Evolutionary conservation across 1,284 basidiomycete genomes (phyloP).

Genomic region (Kalmanozyma brasiliensis): DNA sequence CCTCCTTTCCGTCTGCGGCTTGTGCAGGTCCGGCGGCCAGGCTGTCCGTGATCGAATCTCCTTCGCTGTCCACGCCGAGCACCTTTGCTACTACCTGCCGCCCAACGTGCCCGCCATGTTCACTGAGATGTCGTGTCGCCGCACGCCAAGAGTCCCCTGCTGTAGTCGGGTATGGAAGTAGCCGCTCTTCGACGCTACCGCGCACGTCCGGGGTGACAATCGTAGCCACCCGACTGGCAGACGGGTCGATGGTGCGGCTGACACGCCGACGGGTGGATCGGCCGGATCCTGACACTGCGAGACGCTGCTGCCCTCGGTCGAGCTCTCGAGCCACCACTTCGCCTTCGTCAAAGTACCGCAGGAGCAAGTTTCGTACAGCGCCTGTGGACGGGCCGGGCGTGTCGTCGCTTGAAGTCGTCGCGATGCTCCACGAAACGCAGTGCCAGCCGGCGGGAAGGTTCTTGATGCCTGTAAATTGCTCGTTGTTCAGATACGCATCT

Average conservation of each 20-base stretch:
- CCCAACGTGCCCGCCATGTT: slow-evolving; percentile 4
- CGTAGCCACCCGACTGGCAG: not conserved
- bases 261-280: slow-evolving; percentile 8
- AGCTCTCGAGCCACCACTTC: slow-evolving; percentile 21
- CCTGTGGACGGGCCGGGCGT: not conserved
- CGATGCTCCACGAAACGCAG: slow-evolving; percentile 37
- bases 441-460: slow-evolving; percentile 38
- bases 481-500: slow-evolving; percentile 31
- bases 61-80: slow-evolving; percentile 17
- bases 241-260: slow-evolving; percentile 7
- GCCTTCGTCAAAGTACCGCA: slow-evolving; percentile 19
- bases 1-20: not conserved
- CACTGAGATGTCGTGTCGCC: slow-evolving; percentile 20
- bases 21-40: slow-evolving; percentile 28
- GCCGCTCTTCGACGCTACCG: slow-evolving; percentile 15
- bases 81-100: slow-evolving; percentile 27
- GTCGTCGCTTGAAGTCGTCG: not conserved
- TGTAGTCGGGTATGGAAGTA: slow-evolving; percentile 21
- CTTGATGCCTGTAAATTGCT: slow-evolving; percentile 42
- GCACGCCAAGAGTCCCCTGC: slow-evolving; percentile 15
- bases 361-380: slow-evolving; percentile 12
- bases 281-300: slow-evolving; percentile 6
- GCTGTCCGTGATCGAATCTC: slow-evolving; percentile 25
- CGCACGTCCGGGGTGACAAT: slow-evolving; percentile 23
- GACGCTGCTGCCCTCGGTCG: slow-evolving; percentile 17